Base-by-base conservation (phyloP, 805 yeast genomes). In the Schizosaccharomyces osmophilus region DNA sequence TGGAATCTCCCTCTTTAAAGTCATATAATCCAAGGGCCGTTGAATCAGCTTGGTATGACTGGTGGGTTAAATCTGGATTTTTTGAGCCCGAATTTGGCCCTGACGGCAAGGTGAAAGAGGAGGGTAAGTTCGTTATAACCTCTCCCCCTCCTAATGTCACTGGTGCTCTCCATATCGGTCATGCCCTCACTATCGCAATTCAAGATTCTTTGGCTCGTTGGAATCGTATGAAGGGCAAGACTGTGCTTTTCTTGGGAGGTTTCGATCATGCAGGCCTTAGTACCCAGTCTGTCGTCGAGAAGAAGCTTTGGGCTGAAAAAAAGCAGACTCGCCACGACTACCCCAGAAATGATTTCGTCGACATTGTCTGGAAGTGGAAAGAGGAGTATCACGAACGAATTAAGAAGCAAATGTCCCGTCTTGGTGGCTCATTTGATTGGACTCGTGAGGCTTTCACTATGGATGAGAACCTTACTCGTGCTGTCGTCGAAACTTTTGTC, bases 91-190 rank as follows among this genome's bases (percentile, higher is more conserved):
- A 86, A 70, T 82, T 85, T 66, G 77, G 83, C 57, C 78, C 74
- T 63, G 82, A 83, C 69, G 97, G 97, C 58, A 73, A 82, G 58
- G 69, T 80, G 66, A 83, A 83, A 70, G 85, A 93, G 55, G 89
- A 82, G 69, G 97, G 97, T 67, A 70, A 78, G 22, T 93, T 90
- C 74, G 79, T 84, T 64, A 87, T 93, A 68, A 97, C 97, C 48
- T 93, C 95, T n/a, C 98, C 98, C 48, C 98, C 98, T 64, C 98
- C 98, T 70, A 93, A 93, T 72, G 95, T 93, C 65, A 93, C 98
- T 59, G 98, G 98, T 75, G 97, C 97, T 59, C 79, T 93, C 67
- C 98, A 93, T 73, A 93, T 93, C 73, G 98, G 98, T 67, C 98
- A 93, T 73, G 98, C 97, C 36, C 79, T 93, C 71, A 93, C 98